phyloP scores from a whole-genome alignment of 2,329 filamentous ascomycete genomes.

The Penicillium sp. region DNA sequence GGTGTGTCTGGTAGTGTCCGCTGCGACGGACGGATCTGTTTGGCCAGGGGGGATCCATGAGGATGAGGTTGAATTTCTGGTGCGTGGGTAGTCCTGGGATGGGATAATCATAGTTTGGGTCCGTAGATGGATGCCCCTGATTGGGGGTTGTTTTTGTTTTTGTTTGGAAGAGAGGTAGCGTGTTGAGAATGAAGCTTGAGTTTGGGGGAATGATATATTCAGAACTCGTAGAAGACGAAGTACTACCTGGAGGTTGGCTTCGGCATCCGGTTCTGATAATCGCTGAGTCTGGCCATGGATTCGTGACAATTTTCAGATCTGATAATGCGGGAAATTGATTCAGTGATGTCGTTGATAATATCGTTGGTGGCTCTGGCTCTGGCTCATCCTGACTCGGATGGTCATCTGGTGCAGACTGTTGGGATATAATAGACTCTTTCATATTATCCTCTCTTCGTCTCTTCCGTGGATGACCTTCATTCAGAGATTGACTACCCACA shows the following conservation, averaged over 20 bases:
- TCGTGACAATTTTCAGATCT: constrained; percentile 32
- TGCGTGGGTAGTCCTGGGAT: constrained; percentile 26
- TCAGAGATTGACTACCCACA: too few relatives aligned
- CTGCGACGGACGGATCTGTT: constrained; percentile 57
- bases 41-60: constrained; percentile 63
- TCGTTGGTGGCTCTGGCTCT: constrained; percentile 33
- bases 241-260: too few relatives aligned
- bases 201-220: constrained; percentile 46
- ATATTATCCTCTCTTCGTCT: background rate
- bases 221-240: constrained; percentile 7
- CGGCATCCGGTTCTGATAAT: constrained; percentile 8
- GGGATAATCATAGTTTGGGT: constrained; percentile 8
- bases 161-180: constrained; percentile 28
- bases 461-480: background rate
- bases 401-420: background rate
- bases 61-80: constrained; percentile 54
- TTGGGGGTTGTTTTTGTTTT: too few relatives aligned
- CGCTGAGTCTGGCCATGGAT: constrained; percentile 24
- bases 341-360: constrained; percentile 30
- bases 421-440: background rate
- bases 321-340: constrained; percentile 30
- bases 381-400: background rate
- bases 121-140: background rate
- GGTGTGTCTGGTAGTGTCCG: constrained; percentile 44
- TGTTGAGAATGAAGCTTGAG: constrained; percentile 47